Base-by-base conservation (phyloP, 2,329 filamentous ascomycete genomes). In the Penicillium sp. region DNA sequence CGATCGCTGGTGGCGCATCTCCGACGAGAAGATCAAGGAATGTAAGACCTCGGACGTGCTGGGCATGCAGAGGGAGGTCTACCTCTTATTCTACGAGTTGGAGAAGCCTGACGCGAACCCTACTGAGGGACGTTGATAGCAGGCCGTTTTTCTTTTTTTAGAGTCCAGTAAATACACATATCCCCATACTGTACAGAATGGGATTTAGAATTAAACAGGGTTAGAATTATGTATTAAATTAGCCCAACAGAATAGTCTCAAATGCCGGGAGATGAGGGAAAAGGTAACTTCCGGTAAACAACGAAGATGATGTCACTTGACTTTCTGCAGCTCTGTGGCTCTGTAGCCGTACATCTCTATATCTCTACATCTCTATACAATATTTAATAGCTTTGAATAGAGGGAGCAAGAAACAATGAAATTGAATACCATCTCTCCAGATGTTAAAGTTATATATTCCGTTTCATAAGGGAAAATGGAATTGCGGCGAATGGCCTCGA, bases 1-100 rank as follows among this genome's bases (percentile, higher is more conserved):
- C 42, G 88, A 95, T 68, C 86, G 88, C 38, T 99, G 94, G 94
- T 99, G 94, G 94, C 86, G 94, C 35, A 96, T 99, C 62, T 97
- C 92, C 62, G 94, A 99, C 71, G 94, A 99, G 63, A 96, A 95
- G 75, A 85, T 97, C 67, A 94, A 93, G 70, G 93, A 97, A 75
- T 88, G 91, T 63, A 96, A 92, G 78, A 97, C 92, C 6, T 85
- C 82, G 52, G 94, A 99, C 64, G 91, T 99, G 7, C 74, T 99
- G 55, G 85, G 86, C 8, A 96, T 97, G 91, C 91, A 97, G 75
- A 88, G 88, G 67, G 94, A 99, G 74, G 93, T 97, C 0, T 99
- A 99, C 73, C 78, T 99, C 70, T 75, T 99, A 49, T 99, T 99
- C 73, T 99, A 99, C 74, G 93, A 97, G 78, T 77, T 96, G 65